Base-by-base conservation (phyloP, 1,284 basidiomycete genomes). In the Melanopsichium pennsylvanicum region DNA sequence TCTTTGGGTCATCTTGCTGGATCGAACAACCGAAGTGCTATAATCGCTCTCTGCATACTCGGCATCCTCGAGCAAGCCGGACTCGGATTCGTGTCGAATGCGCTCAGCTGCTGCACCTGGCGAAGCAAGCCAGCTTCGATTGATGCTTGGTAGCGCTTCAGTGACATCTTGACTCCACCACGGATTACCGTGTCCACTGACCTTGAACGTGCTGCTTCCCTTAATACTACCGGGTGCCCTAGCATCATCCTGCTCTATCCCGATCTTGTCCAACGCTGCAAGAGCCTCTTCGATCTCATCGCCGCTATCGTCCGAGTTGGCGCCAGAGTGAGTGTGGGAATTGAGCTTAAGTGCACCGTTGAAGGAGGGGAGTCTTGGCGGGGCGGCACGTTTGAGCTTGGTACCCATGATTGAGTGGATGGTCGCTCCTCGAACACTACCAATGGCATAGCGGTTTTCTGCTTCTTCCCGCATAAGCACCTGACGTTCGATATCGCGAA, bases 301-400 rank as follows among this genome's bases (percentile, higher is more conserved):
- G 31, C 70, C 71, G 34, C 68, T 72, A 44, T 70, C 68, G 35
- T 70, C 62, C 22, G 68, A 70, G 33, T 37, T 29, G 18, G 52
- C 18, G 9, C 42, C 32, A 9, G 57, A 55, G 26, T 47, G 46
- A 1, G 40, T 5, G 86, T 55, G 86, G 27, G n/a, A n/a, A n/a
- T 43, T 85, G 66, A 87, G 86, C 9, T 85, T 89, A 32, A 90
- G 84, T 18, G 88, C 89, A 82, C 88, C 83, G 0, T 90, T 90
- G 78, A 93, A 94, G 82, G 90, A 92, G 0, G 92, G 92, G 57
- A 94, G 90, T 16, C 91, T 84, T 11, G 88, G 90, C 0, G 85
- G 87, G 0, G 83, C 81, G 33, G 56, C 68, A 49, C 74, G 59
- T 51, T 67, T 57, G 46, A 48, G 41, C 43, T 71, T 70, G 50